Evolutionary conservation across 495 filamentous ascomycete species (phyloP), one percentile per base, ranked within the genome.

Genomic region (Apiosordaria backusii): DNA sequence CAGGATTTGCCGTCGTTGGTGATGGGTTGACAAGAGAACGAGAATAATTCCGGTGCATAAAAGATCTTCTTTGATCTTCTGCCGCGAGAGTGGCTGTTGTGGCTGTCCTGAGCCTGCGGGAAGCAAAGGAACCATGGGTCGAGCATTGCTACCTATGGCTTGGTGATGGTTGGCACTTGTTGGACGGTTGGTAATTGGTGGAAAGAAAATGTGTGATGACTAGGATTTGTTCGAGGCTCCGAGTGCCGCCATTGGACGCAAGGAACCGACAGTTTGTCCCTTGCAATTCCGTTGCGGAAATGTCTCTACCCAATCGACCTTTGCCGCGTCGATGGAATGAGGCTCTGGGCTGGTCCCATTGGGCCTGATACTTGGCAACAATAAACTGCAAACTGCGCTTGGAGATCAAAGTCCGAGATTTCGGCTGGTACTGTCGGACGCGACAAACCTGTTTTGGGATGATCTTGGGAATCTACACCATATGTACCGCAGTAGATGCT

Each of bases 31-130:
- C 10, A 15, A 2, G 35, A 15, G 24, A 59, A 25, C 52, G n/a
- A 55, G 45, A 52, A 21, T 63, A 1, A 26, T 54, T 24, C 13
- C 25, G 24, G 50, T 1, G 63, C 63, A 65, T 65, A 4, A 58
- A 24, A 59, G 63, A 65, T 65, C 54, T 21, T 27, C 35, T 27
- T 27, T 40, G 63, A 65, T 65, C 54, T 59, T 7, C 54, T 27
- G 63, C 54, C 22, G 27, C 26, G 57, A n/a, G 63, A 13, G 61
- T 40, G 15, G 63, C 16, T 26, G 24, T 21, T 63, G 27, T 55
- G 3, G 62, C 52, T 25, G 22, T 23, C 26, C 22, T 54, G 25
- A 24, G 18, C 57, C 57, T 59, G 57, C 57, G 55, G n/a, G 21
- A 54, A n/a, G 52, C 52, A 54, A 22, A 54, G 18, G 52, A 54